Base-by-base conservation (phyloP, 1,284 basidiomycete species). In the Agaricales sp. region DNA sequence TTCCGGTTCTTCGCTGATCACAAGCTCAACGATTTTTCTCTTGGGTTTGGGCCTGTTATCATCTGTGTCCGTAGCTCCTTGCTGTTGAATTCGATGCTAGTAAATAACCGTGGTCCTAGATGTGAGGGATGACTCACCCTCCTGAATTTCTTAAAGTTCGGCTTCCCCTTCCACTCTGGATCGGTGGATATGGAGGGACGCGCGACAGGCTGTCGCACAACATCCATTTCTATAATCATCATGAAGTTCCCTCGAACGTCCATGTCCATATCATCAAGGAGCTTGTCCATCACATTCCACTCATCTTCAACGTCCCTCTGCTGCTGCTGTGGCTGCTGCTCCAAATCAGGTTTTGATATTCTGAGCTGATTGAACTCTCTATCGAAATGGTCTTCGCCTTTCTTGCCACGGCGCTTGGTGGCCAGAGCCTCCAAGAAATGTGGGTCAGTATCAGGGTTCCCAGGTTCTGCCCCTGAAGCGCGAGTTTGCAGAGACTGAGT, bases 141-240 rank as follows among this genome's bases (percentile, higher is more conserved):
- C 57, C 82, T 89, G 61, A 93, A 93, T 66, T 87, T 92, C 63
- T 93, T 93, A 65, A 84, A 92, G 61, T 93, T 83, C 1, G 79
- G 78, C 51, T 69, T 70, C 0, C 78, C 79, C 49, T 74, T 65
- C 75, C 80, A 84, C 16, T 74, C 66, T 3, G 67, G 53, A 53
- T 57, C 57, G 25, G 41, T 30, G n/a, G n/a, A n/a, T n/a, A n/a
- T n/a, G n/a, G n/a, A n/a, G n/a, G n/a, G n/a, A n/a, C n/a, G n/a
- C 41, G 47, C 48, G 30, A 41, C 48, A 47, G 39, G 26, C 52
- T 53, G 45, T 62, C 57, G 51, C 65, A 63, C 53, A 11, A 82
- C 64, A 21, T 82, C 79, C 67, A 87, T 67, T 58, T 91, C 87
- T 16, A 89, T 68, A 37, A 92, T 75, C 20, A 86, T 75, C 80